Base-by-base conservation (phyloP, 768 basidiomycete species). In the Mycena alexandri region DNA sequence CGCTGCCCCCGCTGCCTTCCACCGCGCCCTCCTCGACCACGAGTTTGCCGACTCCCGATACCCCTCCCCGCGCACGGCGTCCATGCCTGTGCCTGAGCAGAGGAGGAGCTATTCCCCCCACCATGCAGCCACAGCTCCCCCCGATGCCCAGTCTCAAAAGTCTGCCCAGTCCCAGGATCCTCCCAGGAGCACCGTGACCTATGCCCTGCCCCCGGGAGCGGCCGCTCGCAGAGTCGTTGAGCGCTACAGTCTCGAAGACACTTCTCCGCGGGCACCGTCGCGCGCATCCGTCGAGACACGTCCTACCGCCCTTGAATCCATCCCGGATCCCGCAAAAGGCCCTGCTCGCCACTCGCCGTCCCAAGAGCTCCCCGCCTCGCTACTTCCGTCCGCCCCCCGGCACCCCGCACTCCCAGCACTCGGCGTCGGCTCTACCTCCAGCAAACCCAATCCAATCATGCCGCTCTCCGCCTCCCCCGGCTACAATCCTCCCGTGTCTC, bases 401-500 rank as follows among this genome's bases (percentile, higher is more conserved):
- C 86, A 87, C 71, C 80, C 86, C 6, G 76, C 85, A 13, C 73
- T 84, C 68, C 82, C 83, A 36, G 71, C 76, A 52, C 74, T 77
- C 19, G 76, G 76, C 62, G 71, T 77, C 13, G 78, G 73, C 52
- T 61, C 77, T 51, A 77, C 74, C 50, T 70, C 76, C 58, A 74
- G 71, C 47, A 72, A 73, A 75, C 73, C 83, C 71, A 78, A 74
- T 57, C 84, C 88, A 43, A 84, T 86, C 58, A 87, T 89, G 74
- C 87, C 87, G 34, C 78, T 90, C 50, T 85, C 88, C 22, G 84
- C 87, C 14, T 85, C 87, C 16, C 87, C 87, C 60, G 81, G 84
- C 17, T 90, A 90, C 75, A 82, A 82, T 36, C 88, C 90, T 22
- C 88, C 91, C 43, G 83, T 93, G 52, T 87, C 93, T 2, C 83